Evolutionary conservation across 129 eudicot genomes (phyloP).

Genomic region (Centella asiatica): DNA sequence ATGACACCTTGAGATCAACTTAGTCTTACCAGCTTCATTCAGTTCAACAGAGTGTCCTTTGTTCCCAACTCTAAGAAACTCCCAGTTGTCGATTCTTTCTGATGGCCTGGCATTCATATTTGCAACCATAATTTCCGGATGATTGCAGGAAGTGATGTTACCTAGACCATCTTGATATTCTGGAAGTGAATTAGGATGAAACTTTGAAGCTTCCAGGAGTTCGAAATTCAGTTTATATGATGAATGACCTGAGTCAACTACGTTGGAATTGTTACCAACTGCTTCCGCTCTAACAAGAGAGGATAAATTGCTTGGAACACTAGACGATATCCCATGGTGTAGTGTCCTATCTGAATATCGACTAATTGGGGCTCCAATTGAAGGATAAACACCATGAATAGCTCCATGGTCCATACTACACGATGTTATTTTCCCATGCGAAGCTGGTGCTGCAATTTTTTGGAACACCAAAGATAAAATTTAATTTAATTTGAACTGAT

Average conservation of each 20-base stretch:
- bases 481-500: background rate
- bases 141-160: slow-evolving; percentile 35
- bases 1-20: background rate
- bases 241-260: slow-evolving; percentile 28
- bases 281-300: slow-evolving; percentile 48
- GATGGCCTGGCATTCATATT: slow-evolving; percentile 34
- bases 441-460: slow-evolving; percentile 33
- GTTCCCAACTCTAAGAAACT: slow-evolving; percentile 42
- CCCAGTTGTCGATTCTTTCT: slow-evolving; percentile 47
- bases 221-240: slow-evolving; percentile 48
- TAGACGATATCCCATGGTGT: slow-evolving; percentile 45
- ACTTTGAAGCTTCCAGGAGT: slow-evolving; percentile 34
- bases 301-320: slow-evolving; percentile 49
- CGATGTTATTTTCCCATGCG: slow-evolving; percentile 29
- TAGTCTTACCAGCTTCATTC: slow-evolving; percentile 44
- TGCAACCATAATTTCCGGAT: slow-evolving; percentile 36
- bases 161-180: slow-evolving; percentile 57
- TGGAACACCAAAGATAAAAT: background rate
- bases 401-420: slow-evolving; percentile 31
- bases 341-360: slow-evolving; percentile 33
- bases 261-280: slow-evolving; percentile 37
- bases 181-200: slow-evolving; percentile 85
- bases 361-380: slow-evolving; percentile 23
- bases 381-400: slow-evolving; percentile 25
- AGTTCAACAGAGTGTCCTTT: slow-evolving; percentile 41